These are phyloP conservation scores for Trichosporon sp. DNA, from an alignment of 1,284 basidiomycete genomes.

Conservation along the genomic window DNA sequence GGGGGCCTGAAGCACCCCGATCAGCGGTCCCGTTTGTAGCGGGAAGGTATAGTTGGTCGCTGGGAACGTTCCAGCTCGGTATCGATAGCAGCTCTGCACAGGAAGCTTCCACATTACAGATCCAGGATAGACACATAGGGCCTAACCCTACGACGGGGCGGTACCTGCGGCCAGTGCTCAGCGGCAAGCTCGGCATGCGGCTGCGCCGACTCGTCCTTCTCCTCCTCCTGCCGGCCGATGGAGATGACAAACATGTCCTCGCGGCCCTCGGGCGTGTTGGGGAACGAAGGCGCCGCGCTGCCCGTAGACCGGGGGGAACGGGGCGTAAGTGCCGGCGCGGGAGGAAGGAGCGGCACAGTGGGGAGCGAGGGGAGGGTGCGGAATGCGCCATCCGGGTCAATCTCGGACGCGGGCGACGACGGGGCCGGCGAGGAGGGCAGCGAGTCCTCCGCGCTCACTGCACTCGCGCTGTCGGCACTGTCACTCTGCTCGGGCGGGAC, in stretches of 20 bases:
- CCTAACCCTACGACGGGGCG: not conserved
- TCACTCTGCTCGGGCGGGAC: not conserved
- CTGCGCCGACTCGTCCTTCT: slow-evolving; percentile 9
- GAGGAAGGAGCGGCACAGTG: not conserved
- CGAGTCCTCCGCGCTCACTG: not conserved
- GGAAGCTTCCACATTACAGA: slow-evolving; percentile 1
- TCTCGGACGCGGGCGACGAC: not conserved
- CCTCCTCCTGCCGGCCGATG: not conserved
- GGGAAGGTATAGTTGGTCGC: too few species aligned
- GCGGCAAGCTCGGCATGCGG: slow-evolving; percentile 13
- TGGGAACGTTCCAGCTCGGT: too few species aligned
- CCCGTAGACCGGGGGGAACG: slow-evolving; percentile 5
- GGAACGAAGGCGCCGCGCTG: slow-evolving; percentile 11
- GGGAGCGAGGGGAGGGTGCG: not conserved
- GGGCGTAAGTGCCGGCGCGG: not conserved
- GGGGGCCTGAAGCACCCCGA: not conserved
- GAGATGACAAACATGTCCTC: not conserved
- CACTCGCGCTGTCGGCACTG: not conserved
- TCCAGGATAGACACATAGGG: slow-evolving; percentile 17
- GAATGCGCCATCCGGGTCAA: not conserved
- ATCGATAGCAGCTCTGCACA: too few species aligned
- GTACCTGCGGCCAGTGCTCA: slow-evolving; percentile 10
- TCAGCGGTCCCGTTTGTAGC: too few species aligned
- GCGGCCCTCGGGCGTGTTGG: not conserved
- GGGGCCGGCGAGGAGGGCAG: not conserved